Evolutionary conservation across 495 filamentous ascomycete species (phyloP).

Genomic region (Penicillium desertorum): DNA sequence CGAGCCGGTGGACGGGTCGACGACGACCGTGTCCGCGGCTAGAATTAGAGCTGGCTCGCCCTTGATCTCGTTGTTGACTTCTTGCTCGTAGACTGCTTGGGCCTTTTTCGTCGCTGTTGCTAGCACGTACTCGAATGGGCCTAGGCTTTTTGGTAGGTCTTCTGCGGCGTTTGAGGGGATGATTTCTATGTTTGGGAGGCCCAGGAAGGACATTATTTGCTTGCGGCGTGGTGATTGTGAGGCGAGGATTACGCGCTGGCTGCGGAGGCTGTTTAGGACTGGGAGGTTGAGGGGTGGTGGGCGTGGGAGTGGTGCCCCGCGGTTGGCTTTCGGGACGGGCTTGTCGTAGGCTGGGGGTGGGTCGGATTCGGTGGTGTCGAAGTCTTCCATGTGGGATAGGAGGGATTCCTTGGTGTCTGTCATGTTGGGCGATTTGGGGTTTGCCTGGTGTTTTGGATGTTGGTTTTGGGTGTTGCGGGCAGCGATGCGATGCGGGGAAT

Average conservation of each 20-base stretch:
- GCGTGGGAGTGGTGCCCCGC: constrained; percentile 40
- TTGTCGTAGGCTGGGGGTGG: constrained; percentile 41
- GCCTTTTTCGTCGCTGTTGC: constrained; percentile 82
- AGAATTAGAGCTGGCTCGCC: constrained; percentile 83
- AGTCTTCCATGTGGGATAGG: constrained; percentile 24
- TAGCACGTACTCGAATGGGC: constrained; percentile 86
- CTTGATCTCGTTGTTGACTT: constrained; percentile 55
- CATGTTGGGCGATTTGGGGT: constrained; percentile 25
- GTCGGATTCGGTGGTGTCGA: constrained; percentile 17
- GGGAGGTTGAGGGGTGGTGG: constrained; percentile 74
- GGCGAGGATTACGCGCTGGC: constrained; percentile 79
- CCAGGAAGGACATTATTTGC: constrained; percentile 71
- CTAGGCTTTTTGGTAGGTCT: constrained; percentile 75
- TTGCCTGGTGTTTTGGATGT: constrained; percentile 5
- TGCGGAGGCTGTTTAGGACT: constrained; percentile 66
- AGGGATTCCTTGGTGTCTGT: constrained; percentile 36
- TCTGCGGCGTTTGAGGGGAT: constrained; percentile 78
- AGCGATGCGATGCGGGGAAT: constrained; percentile 7
- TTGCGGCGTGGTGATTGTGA: constrained; percentile 81
- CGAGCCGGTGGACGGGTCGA: constrained; percentile 56
- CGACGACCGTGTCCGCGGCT: constrained; percentile 89
- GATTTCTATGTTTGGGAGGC: constrained; percentile 76
- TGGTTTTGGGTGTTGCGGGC: constrained; percentile 10
- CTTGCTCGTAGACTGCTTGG: constrained; percentile 69
- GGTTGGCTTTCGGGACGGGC: constrained; percentile 17